Evolutionary conservation across 2,329 filamentous ascomycete genomes (phyloP), one percentile per base, ranked within the genome.

Genomic region (Chrysoporthe deuterocubensis): DNA sequence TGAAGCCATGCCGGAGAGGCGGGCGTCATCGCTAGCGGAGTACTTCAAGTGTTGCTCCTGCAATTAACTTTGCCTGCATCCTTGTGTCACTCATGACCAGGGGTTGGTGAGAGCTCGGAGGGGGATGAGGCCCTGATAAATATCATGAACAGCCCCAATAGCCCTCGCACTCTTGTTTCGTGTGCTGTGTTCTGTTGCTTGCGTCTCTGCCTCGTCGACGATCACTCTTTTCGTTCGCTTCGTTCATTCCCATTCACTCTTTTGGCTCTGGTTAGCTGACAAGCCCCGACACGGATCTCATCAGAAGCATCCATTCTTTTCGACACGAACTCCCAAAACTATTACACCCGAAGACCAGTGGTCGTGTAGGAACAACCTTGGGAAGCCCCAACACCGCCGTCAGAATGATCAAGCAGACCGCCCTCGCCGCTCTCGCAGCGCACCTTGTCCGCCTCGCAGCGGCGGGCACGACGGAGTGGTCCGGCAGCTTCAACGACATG

Each of bases 401-500:
- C 68, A 67, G 56, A n/a, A 67, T 69, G 68, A 62, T 67, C 65
- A 68, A 63, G 65, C 66, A 65, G 34, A 63, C 68, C 18, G 66
- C 42, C 59, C 57, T 67, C 73, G 64, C 65, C 67, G 37, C 65
- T 72, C 54, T 71, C 70, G 32, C 66, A 62, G 21, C 62, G 18
- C 46, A 57, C 48, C 71, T 72, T 65, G 69, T 71, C 60, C 71
- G 73, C 54, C 73, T 75, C 62, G 74, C 72, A n/a, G 73, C 72
- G 65, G 73, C 75, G 73, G 83, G 83, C 63, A 83, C 81, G 0
- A 80, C 88, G 57, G 77, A 89, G 8, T 89, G 87, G 87, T 86
- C 89, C 75, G 87, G 87, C 32, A 83, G 85, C 61, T 86, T 88
- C 79, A 88, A 89, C 74, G 81, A 84, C 63, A 78, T 87, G 69